Conservation (phyloP, 2,329 filamentous ascomycete genomes). For the Phaeosphaeriaceae sp. region DNA sequence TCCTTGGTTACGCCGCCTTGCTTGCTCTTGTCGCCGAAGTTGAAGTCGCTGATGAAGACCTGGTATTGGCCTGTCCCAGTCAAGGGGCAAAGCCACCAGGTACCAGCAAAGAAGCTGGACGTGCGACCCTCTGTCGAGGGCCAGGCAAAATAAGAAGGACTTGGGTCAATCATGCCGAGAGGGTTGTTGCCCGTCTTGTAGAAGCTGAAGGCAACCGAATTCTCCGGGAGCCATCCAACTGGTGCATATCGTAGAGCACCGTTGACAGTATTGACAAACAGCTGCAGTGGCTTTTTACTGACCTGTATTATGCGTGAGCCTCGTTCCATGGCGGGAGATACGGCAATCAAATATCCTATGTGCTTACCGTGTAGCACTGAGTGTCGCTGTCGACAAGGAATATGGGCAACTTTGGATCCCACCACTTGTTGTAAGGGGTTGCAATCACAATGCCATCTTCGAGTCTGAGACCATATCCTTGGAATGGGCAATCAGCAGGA, state of each 20-base stretch:
- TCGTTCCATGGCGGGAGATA: background rate
- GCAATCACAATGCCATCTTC: conserved; percentile 35
- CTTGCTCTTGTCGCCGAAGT: conserved; percentile 18
- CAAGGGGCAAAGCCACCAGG: conserved; percentile 28
- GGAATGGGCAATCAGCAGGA: conserved; percentile 16
- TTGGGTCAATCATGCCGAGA: conserved; percentile 24
- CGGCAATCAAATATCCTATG: background rate
- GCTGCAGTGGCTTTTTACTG: conserved; percentile 36
- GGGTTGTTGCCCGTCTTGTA: conserved; percentile 39
- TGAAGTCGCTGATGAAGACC: conserved; percentile 34
- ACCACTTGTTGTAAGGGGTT: conserved; percentile 40
- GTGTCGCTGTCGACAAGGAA: conserved; percentile 40
- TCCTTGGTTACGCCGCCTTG: conserved; percentile 24
- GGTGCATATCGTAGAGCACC: conserved; percentile 34
- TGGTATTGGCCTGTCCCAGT: conserved; percentile 33
- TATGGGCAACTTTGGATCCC: conserved; percentile 30
- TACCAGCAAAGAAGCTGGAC: conserved; percentile 10
- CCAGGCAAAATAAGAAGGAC: conserved; percentile 36
- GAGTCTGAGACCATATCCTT: conserved; percentile 31
- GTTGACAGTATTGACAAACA: conserved; percentile 30
- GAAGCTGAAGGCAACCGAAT: conserved; percentile 31
- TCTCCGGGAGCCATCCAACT: conserved; percentile 31
- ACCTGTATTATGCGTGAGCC: conserved; percentile 23
- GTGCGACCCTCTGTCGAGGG: conserved; percentile 28
- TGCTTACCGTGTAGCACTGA: conserved; percentile 35